These are phyloP conservation scores for Diversispora eburnea DNA, from an alignment of 192 early-diverging fungal species.

Conservation along the genomic window DNA sequence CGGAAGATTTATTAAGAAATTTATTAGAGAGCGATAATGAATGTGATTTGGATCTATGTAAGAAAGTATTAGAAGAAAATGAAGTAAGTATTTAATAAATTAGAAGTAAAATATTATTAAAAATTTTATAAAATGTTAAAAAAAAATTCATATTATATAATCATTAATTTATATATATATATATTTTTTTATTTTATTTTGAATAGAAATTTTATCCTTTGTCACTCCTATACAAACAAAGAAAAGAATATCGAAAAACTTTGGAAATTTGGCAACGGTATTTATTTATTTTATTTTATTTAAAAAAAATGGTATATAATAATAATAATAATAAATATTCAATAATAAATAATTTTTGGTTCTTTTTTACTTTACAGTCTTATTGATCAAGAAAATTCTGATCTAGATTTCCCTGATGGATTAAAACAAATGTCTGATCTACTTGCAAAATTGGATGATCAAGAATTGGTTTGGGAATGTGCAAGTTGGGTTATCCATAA, in stretches of 20 bases:
- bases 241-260: constrained; percentile 40
- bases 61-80: constrained; percentile 42
- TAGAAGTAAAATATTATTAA: neutral
- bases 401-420: constrained; percentile 46
- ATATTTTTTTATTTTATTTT: neutral
- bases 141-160: neutral
- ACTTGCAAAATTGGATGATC: constrained; percentile 34
- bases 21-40: constrained; percentile 47
- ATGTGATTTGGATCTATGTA: constrained; percentile 44
- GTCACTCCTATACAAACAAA: constrained; percentile 55
- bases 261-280: constrained; percentile 69
- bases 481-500: constrained; percentile 51
- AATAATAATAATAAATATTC: neutral
- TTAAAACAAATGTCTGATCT: constrained; percentile 43
- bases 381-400: constrained; percentile 50
- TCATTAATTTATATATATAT: neutral
- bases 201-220: constrained; percentile 58
- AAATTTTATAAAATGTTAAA: neutral
- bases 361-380: constrained; percentile 33
- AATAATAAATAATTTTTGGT: neutral
- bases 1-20: constrained; percentile 20
- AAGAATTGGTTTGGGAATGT: constrained; percentile 42
- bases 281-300: constrained; percentile 1
- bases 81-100: constrained; percentile 35
- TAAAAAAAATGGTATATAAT: neutral